These are phyloP conservation scores for Penicillium desertorum DNA, from an alignment of 495 filamentous ascomycete genomes.

Conservation along the genomic window DNA sequence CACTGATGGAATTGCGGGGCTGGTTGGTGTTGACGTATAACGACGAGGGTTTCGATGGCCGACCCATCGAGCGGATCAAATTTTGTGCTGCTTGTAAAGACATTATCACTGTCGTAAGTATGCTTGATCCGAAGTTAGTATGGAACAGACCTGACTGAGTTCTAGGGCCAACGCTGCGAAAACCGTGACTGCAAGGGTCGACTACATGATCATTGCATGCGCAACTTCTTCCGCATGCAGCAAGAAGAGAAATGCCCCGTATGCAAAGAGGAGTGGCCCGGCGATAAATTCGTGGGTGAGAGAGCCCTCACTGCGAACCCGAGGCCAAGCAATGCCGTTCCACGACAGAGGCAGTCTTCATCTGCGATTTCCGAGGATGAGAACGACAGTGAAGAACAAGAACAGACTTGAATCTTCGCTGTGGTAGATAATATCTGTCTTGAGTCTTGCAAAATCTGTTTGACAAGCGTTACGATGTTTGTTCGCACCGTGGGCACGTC, in stretches of 20 bases:
- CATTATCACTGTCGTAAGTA: slow-evolving; percentile 74
- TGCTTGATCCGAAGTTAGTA: background rate
- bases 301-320: slow-evolving; percentile 53
- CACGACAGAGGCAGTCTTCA: slow-evolving; percentile 13
- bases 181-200: slow-evolving; percentile 65
- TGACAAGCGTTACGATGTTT: too few relatives aligned
- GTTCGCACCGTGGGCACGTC: too few relatives aligned
- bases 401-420: background rate
- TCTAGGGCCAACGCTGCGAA: slow-evolving; percentile 74
- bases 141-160: slow-evolving; percentile 8
- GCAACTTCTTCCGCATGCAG: slow-evolving; percentile 68
- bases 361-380: slow-evolving; percentile 5
- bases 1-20: slow-evolving; percentile 76
- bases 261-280: slow-evolving; percentile 72
- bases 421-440: background rate
- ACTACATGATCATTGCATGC: slow-evolving; percentile 75
- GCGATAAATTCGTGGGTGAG: slow-evolving; percentile 78
- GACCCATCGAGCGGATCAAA: slow-evolving; percentile 64
- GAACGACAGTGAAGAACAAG: background rate
- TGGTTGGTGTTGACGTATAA: slow-evolving; percentile 89
- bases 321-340: slow-evolving; percentile 31
- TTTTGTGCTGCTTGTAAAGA: slow-evolving; percentile 87
- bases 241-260: slow-evolving; percentile 66
- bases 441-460: background rate
- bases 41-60: slow-evolving; percentile 55